These are phyloP conservation scores for Entonaema liquescens DNA, from an alignment of 495 filamentous ascomycete genomes.

Conservation along the genomic window DNA sequence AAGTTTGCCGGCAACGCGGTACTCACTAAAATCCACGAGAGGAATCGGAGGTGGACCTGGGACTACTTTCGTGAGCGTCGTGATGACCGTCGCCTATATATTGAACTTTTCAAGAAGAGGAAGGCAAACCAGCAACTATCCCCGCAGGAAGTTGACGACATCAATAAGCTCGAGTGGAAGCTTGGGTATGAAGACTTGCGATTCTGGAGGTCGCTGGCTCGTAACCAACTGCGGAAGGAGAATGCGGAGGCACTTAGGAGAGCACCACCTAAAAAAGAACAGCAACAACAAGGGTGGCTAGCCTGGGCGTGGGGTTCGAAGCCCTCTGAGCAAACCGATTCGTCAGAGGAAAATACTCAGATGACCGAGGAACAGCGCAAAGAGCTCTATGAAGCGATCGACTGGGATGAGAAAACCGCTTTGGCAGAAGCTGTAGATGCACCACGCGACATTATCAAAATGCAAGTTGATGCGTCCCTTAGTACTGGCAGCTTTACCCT, in stretches of 20 bases:
- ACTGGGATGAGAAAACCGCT: slow-evolving; percentile 96
- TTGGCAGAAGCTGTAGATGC: slow-evolving; percentile 86
- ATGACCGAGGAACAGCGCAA: slow-evolving; percentile 96
- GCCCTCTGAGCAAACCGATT: slow-evolving; percentile 59
- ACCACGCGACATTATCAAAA: slow-evolving; percentile 87
- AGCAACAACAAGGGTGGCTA: slow-evolving; percentile 78
- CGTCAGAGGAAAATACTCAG: slow-evolving; percentile 74
- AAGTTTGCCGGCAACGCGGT: slow-evolving; percentile 88
- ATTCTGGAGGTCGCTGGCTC: slow-evolving; percentile 93
- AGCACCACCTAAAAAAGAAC: slow-evolving; percentile 53
- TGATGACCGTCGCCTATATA: slow-evolving; percentile 89
- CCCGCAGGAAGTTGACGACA: slow-evolving; percentile 71
- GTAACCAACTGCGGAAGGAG: slow-evolving; percentile 94
- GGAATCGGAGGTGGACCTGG: slow-evolving; percentile 92
- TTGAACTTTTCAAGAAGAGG: slow-evolving; percentile 90
- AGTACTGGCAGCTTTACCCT: slow-evolving; percentile 94
- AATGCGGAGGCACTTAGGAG: slow-evolving; percentile 76
- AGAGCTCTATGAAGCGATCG: slow-evolving; percentile 95
- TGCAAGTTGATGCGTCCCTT: slow-evolving; percentile 89
- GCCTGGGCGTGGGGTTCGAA: slow-evolving; percentile 89
- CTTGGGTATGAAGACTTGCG: slow-evolving; percentile 93
- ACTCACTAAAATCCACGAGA: slow-evolving; percentile 90
- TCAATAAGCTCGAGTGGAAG: slow-evolving; percentile 84
- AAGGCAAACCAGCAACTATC: slow-evolving; percentile 80
- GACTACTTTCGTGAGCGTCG: slow-evolving; percentile 90